Evolutionary conservation across 1,284 basidiomycete genomes (phyloP).

Genomic region (Spongiforma sp.): DNA sequence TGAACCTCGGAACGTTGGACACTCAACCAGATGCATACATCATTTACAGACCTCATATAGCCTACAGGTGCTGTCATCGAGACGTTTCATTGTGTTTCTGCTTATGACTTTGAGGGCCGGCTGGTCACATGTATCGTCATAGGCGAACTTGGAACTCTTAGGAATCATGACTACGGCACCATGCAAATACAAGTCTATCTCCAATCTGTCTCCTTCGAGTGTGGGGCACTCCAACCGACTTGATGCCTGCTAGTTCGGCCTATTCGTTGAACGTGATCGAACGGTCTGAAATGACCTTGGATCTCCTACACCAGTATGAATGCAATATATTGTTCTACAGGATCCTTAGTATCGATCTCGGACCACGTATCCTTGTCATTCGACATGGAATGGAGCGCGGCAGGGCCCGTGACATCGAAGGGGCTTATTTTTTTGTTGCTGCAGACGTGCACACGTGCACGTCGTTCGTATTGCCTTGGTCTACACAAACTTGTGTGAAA

Average conservation of each 20-base stretch:
- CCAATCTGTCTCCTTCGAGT: background rate
- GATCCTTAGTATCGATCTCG: slow-evolving; percentile 12
- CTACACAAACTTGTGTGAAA: background rate
- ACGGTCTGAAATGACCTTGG: slow-evolving; percentile 12
- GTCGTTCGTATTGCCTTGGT: slow-evolving; percentile 3
- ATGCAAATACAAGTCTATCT: slow-evolving; percentile 10
- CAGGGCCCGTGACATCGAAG: background rate
- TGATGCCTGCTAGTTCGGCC: slow-evolving; percentile 14
- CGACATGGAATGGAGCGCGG: background rate
- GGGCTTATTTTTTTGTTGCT: slow-evolving; percentile 8
- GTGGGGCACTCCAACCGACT: background rate
- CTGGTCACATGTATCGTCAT: slow-evolving; percentile 25
- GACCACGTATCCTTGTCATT: slow-evolving; percentile 20
- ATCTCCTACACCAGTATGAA: slow-evolving; percentile 21
- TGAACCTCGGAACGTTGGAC: slow-evolving; percentile 14
- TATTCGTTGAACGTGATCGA: slow-evolving; percentile 12
- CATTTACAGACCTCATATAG: too few species aligned
- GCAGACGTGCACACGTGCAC: slow-evolving; percentile 21
- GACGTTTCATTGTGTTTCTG: slow-evolving; percentile 19
- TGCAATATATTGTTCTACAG: background rate
- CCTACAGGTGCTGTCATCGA: background rate
- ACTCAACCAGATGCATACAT: slow-evolving; percentile 12
- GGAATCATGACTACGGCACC: background rate
- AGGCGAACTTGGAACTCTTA: slow-evolving; percentile 4
- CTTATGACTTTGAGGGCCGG: slow-evolving; percentile 21